These are phyloP conservation scores for Xylaria scruposa DNA, from an alignment of 495 filamentous ascomycete species.

Conservation along the genomic window DNA sequence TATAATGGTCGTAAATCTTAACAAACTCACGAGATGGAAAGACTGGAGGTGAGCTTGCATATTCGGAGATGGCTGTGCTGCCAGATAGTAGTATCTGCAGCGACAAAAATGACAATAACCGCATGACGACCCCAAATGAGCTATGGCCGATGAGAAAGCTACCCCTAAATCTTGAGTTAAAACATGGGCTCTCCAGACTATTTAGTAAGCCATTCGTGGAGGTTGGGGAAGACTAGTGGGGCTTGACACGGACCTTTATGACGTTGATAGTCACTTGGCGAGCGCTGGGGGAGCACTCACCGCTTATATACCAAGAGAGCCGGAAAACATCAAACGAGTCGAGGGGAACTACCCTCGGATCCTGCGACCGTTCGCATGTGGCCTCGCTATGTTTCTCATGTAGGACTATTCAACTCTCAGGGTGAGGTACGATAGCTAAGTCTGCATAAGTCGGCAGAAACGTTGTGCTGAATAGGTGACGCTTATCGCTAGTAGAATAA, in stretches of 20 bases:
- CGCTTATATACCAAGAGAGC: neutral
- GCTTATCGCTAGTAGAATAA: neutral
- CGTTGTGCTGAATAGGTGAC: neutral
- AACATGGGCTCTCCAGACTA: neutral
- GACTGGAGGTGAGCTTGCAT: conserved; percentile 58
- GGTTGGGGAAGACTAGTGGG: neutral
- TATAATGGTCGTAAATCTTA: neutral
- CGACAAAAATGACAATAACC: conserved; percentile 1
- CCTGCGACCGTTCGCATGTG: neutral
- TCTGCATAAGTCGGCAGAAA: neutral
- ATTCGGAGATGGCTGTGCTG: conserved; percentile 28
- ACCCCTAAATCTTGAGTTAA: neutral
- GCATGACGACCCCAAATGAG: conserved; percentile 9
- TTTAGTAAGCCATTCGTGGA: neutral
- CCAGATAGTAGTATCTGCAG: conserved; percentile 17
- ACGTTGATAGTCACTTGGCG: neutral
- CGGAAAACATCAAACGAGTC: neutral
- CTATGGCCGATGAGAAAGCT: neutral
- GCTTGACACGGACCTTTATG: conserved; percentile 4
- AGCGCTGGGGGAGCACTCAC: neutral
- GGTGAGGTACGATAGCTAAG: neutral
- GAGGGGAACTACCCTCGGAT: neutral
- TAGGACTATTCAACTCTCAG: neutral
- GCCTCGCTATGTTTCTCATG: neutral
- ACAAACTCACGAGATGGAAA: conserved; percentile 57